Percentiles rank a stretch among this genome's conserved stretches.
Evolutionary conservation across 2,329 filamentous ascomycete genomes (phyloP).

Genomic region (Torrubiella hemipterigena): DNA sequence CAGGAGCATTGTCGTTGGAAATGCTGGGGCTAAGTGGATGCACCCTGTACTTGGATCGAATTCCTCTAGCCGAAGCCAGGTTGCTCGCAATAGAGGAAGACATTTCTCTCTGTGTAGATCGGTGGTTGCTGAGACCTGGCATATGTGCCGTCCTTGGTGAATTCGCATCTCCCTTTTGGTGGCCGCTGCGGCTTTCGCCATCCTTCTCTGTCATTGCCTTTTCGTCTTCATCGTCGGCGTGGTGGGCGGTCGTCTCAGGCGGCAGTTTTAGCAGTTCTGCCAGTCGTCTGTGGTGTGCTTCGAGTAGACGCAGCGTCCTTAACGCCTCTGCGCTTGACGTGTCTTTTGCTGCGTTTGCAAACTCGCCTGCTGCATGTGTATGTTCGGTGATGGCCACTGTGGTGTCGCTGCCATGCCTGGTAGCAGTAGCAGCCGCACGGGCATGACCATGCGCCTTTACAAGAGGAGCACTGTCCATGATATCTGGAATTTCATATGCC

Average conservation of each 20-base stretch:
- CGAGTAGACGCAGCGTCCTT: slow-evolving; percentile 72
- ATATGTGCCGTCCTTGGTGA: slow-evolving; percentile 10
- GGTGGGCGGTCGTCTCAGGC: slow-evolving; percentile 27
- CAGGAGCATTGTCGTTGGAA: slow-evolving; percentile 61
- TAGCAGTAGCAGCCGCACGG: slow-evolving; percentile 68
- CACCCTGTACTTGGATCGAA: slow-evolving; percentile 51
- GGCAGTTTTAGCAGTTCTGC: slow-evolving; percentile 70
- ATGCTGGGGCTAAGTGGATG: slow-evolving; percentile 61
- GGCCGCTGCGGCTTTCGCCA: slow-evolving; percentile 5
- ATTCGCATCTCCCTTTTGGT: slow-evolving; percentile 10
- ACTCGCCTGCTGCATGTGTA: slow-evolving; percentile 76
- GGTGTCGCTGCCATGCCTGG: slow-evolving; percentile 62
- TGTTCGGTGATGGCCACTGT: slow-evolving; percentile 80
- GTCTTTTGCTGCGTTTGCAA: slow-evolving; percentile 65
- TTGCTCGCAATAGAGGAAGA: slow-evolving; percentile 82
- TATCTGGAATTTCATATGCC: no score
- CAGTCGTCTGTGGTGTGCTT: slow-evolving; percentile 76
- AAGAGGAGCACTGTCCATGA: slow-evolving; percentile 26
- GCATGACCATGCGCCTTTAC: slow-evolving; percentile 77
- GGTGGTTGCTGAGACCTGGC: slow-evolving; percentile 27
- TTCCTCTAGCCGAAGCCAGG: slow-evolving; percentile 74
- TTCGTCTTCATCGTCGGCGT: slow-evolving; percentile 10
- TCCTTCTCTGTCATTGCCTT: slow-evolving; percentile 16
- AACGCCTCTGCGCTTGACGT: slow-evolving; percentile 63
- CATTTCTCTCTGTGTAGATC: slow-evolving; percentile 52